Base-by-base conservation (phyloP, 306 rosid genomes). In the Adenanthera pavonina region DNA sequence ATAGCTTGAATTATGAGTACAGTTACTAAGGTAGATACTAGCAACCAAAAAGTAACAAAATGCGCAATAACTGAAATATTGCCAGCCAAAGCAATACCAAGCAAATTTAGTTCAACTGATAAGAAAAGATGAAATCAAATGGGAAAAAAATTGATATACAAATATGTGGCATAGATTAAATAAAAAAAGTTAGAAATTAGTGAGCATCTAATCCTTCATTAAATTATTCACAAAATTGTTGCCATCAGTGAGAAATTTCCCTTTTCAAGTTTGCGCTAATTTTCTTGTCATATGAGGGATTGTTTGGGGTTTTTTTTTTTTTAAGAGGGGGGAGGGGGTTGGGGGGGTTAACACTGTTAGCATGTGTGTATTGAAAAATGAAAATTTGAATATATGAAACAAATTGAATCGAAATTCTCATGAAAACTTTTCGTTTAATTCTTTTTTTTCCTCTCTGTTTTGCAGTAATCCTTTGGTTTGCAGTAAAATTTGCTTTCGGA, bases 401-500 rank as follows among this genome's bases (percentile, higher is more conserved):
- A 5, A 7, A 3, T 8, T 19, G 62, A 19, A 56, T 19, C n/a
- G 30, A 54, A 54, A 56, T 56, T 56, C 62, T 56, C 33, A 7
- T 4, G 62, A 19, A n/a, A 19, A 6, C 61, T n/a, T 54, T 14
- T 54, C 61, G 6, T 2, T 1, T 16, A 17, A n/a, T 53, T 17
- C 16, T 20, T n/a, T 7, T 54, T 54, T 16, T 16, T 0, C 0
- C 19, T 0, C 19, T 56, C 3, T 53, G 6, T 53, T 56, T 56
- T 19, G 33, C 34, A 56, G 62, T 19, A 0, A 19, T 8, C 5
- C 62, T 8, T 56, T 79, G 62, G 77, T 7, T 19, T 6, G 9
- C 49, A 2, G 72, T 0, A 47, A 80, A 60, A 60, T 72, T 19
- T 59, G 65, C 19, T 35, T 13, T 80, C 40, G 83, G 83, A 2